Evolutionary conservation across 2,329 filamentous ascomycete genomes (phyloP).

Genomic region (Biscogniauxia sp.): DNA sequence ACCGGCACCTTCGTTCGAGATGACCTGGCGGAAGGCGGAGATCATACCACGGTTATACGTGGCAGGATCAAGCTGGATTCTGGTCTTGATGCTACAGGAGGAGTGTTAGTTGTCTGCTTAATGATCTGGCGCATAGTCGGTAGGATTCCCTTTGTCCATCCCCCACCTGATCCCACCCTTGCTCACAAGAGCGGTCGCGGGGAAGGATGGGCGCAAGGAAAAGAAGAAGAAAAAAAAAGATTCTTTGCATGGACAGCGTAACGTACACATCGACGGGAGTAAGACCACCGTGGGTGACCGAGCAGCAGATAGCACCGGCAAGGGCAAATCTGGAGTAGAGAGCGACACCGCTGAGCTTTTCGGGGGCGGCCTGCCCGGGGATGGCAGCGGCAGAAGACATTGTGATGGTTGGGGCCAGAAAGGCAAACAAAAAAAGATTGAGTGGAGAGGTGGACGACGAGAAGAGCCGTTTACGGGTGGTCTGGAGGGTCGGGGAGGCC

Average conservation of each 20-base stretch:
- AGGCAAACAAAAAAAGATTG: slow-evolving; percentile 12
- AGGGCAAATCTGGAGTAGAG: slow-evolving; percentile 98
- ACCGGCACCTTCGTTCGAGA: slow-evolving; percentile 67
- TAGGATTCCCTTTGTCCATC: background rate
- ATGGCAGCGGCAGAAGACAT: slow-evolving; percentile 26
- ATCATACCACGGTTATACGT: slow-evolving; percentile 75
- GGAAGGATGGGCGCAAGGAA: slow-evolving; percentile 1
- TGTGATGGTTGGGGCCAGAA: slow-evolving; percentile 10
- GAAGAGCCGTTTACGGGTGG: slow-evolving; percentile 8
- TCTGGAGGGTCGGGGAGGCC: slow-evolving; percentile 9
- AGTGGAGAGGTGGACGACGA: slow-evolving; percentile 26
- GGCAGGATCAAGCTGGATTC: slow-evolving; percentile 72
- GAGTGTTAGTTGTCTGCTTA: slow-evolving; percentile 2
- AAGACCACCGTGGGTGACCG: slow-evolving; percentile 92
- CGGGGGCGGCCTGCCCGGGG: slow-evolving; percentile 20
- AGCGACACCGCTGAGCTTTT: slow-evolving; percentile 24
- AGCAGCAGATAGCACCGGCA: slow-evolving; percentile 96
- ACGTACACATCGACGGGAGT: slow-evolving; percentile 99
- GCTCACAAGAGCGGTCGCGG: background rate
- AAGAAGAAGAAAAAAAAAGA: background rate
- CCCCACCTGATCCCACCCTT: background rate
- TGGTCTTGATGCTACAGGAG: slow-evolving; percentile 67
- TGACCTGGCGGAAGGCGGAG: slow-evolving; percentile 70
- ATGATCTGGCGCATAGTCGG: background rate
- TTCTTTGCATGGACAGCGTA: background rate